phyloP scores from a whole-genome alignment of 2,329 filamentous ascomycete species.

The Mycosphaerelloides madeirae region DNA sequence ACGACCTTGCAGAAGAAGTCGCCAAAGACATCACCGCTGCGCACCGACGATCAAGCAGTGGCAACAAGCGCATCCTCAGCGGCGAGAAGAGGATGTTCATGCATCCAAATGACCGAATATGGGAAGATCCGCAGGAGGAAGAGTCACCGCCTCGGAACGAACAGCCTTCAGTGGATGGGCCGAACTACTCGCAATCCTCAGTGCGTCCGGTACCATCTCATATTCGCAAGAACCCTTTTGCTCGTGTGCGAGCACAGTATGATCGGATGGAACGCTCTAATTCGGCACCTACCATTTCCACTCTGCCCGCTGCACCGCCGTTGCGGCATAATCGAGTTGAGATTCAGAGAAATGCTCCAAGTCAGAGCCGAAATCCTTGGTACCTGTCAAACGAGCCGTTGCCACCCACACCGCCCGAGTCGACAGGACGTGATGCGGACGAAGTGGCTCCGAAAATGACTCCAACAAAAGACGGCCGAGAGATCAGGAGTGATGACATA shows the following conservation, averaged over 20 bases:
- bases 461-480: conserved; percentile 50
- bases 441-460: conserved; percentile 32
- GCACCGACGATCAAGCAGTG: conserved; percentile 55
- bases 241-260: conserved; percentile 54
- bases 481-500: conserved; percentile 64
- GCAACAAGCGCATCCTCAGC: conserved; percentile 61
- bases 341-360: conserved; percentile 78
- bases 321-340: conserved; percentile 53
- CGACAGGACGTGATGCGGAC: conserved; percentile 34
- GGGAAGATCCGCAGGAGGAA: conserved; percentile 71
- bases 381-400: conserved; percentile 66
- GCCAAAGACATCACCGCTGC: conserved; percentile 31
- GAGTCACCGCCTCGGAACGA: conserved; percentile 8
- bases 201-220: conserved; percentile 33
- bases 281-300: conserved; percentile 40
- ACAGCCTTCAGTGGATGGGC: conserved; percentile 3
- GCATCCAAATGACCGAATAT: conserved; percentile 73
- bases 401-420: conserved; percentile 31
- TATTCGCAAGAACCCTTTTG: conserved; percentile 62
- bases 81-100: conserved; percentile 63
- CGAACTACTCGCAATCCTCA: conserved; percentile 1
- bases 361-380: conserved; percentile 72
- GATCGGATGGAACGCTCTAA: conserved; percentile 42
- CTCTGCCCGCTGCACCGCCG: conserved; percentile 18
- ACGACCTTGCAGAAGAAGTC: conserved; percentile 32